Conservation (phyloP, 2,329 filamentous ascomycete genomes). For the Talaromyces islandicus region DNA sequence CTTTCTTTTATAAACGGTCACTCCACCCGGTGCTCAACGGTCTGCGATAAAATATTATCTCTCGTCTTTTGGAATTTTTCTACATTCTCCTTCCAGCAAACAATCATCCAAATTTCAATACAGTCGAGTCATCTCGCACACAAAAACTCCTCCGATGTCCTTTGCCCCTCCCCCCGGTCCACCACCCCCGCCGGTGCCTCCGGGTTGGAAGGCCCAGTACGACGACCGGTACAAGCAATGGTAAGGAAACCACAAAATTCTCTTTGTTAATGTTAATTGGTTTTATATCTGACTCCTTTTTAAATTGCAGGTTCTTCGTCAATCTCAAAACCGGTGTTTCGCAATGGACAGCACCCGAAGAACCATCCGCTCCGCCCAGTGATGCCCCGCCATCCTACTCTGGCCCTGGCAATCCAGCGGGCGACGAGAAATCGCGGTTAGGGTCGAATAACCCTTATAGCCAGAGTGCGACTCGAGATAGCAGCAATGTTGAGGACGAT, state of each 20-base stretch:
- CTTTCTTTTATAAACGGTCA: neutral
- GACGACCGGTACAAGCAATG: slow-evolving; percentile 87
- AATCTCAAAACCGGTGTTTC: slow-evolving; percentile 83
- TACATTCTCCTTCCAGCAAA: neutral
- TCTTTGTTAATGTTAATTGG: neutral
- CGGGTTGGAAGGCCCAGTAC: slow-evolving; percentile 80
- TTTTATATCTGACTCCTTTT: neutral
- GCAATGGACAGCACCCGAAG: slow-evolving; percentile 80
- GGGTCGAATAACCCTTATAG: slow-evolving; percentile 69
- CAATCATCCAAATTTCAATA: neutral
- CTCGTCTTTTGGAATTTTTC: neutral
- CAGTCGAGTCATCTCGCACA: neutral
- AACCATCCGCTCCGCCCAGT: slow-evolving; percentile 31
- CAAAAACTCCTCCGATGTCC: slow-evolving; percentile 21
- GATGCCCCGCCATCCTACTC: slow-evolving; percentile 47
- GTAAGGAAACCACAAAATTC: slow-evolving; percentile 29
- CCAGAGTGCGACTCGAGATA: neutral
- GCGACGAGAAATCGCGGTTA: slow-evolving; percentile 42
- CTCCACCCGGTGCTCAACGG: neutral
- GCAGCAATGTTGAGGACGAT: slow-evolving; percentile 53
- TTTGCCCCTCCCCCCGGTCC: slow-evolving; percentile 43
- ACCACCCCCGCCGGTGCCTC: slow-evolving; percentile 58
- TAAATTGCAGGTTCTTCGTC: slow-evolving; percentile 69
- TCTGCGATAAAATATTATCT: neutral
- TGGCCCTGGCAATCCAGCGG: slow-evolving; percentile 34